phyloP scores from a whole-genome alignment of 1,139 yeast genomes.

The Debaryomyces nepalensis region DNA sequence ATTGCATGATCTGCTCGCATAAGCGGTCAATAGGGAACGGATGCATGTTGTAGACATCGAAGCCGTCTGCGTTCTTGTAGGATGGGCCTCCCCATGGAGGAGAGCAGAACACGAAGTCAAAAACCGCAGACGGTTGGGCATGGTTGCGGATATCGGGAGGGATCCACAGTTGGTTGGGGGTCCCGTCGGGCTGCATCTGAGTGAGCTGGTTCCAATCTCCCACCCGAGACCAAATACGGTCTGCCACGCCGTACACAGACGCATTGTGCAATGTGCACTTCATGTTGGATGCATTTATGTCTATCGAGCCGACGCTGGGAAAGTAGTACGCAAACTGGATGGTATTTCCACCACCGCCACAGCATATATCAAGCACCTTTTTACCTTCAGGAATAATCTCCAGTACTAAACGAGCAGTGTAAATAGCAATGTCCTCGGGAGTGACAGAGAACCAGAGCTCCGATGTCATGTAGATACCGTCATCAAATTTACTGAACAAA shows the following conservation, averaged over 20 bases:
- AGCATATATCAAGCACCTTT: slow-evolving; percentile 69
- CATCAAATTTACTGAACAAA: slow-evolving; percentile 64
- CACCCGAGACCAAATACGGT: slow-evolving; percentile 48
- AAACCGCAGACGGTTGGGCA: slow-evolving; percentile 26
- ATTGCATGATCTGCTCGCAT: slow-evolving; percentile 43
- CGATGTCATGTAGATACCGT: slow-evolving; percentile 72
- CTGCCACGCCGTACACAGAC: slow-evolving; percentile 64
- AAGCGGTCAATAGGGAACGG: slow-evolving; percentile 58
- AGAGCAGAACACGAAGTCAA: slow-evolving; percentile 77
- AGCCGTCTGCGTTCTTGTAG: slow-evolving; percentile 50
- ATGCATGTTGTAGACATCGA: slow-evolving; percentile 46
- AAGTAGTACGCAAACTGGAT: slow-evolving; percentile 76
- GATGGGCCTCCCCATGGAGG: slow-evolving; percentile 98
- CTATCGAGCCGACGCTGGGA: slow-evolving; percentile 67
- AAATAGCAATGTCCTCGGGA: slow-evolving; percentile 74
- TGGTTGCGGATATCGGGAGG: slow-evolving; percentile 27
- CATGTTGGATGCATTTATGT: slow-evolving; percentile 61
- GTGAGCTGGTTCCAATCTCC: slow-evolving; percentile 62
- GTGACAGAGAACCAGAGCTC: slow-evolving; percentile 94
- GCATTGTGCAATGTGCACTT: slow-evolving; percentile 75
- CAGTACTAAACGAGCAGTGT: slow-evolving; percentile 60
- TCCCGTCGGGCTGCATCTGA: slow-evolving; percentile 24
- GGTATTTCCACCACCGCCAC: slow-evolving; percentile 96
- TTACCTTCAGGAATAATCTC: slow-evolving; percentile 45
- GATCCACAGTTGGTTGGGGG: slow-evolving; percentile 32